Evolutionary conservation across 23 red algal species (phyloP), one percentile per base, ranked within the genome.

Genomic region (Gracilaria gracilis): DNA sequence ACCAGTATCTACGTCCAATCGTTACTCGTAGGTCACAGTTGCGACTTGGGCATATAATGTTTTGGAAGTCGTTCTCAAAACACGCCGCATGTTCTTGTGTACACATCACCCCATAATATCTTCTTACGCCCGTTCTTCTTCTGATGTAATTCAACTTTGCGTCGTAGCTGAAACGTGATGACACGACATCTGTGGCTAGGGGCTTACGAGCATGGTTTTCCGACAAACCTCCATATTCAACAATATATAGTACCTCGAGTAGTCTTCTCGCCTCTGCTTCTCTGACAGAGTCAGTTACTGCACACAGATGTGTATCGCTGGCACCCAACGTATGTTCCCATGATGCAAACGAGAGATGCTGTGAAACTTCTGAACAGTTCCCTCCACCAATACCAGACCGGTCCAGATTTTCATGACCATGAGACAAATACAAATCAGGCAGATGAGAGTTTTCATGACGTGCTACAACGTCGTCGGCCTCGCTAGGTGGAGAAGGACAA

Each of bases 81-180:
- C 58, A 48, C 36, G 76, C 27, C n/a, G 76, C 76, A 34, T 58
- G 76, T 20, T 61, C 76, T 35, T 37, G 1, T 8, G 4, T 49
- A 32, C 76, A 80, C 47, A 80, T 80, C 9, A 24, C 76, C 38
- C 49, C 76, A 7, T 50, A 80, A 24, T 1, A 58, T 39, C 54
- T 57, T 58, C 19, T 49, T 12, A 80, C 76, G 0, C 48, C 42
- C 14, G 76, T 57, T 16, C 54, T 38, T 61, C 31, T 80, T 32
- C 47, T 58, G 44, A 54, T 80, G 25, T 59, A 61, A 15, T 57
- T 49, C 14, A 49, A 2, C 16, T 8, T 31, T 33, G n/a, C 4
- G 47, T 57, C 48, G 39, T 80, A 80, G 49, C 49, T 57, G 38
- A 58, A 80, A 59, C 32, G 38, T 1, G 76, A 80, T 17, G 47